Evolutionary conservation across 2,329 filamentous ascomycete species (phyloP).

Genomic region (Helminthosporium solani): DNA sequence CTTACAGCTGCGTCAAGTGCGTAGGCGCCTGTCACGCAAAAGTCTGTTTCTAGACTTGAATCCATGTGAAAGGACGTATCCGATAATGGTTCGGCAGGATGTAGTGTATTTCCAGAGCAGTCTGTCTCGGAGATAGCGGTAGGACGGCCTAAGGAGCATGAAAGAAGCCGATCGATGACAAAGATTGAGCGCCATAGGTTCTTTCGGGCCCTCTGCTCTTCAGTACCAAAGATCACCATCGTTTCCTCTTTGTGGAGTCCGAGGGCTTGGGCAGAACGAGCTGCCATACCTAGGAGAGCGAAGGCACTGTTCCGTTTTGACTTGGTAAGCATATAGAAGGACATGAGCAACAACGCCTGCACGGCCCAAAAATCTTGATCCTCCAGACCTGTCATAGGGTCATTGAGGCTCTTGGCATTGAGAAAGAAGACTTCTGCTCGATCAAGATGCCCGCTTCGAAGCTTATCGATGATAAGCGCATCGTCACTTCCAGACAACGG

Average conservation of each 20-base stretch:
- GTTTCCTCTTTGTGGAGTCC: constrained; percentile 64
- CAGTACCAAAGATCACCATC: constrained; percentile 53
- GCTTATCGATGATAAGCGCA: constrained; percentile 52
- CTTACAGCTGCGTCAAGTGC: constrained; percentile 59
- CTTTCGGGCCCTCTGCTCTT: constrained; percentile 52
- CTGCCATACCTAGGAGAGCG: constrained; percentile 61
- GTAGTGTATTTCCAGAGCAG: constrained; percentile 54
- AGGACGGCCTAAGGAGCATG: constrained; percentile 63
- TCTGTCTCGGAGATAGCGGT: constrained; percentile 63
- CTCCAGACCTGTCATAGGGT: constrained; percentile 55
- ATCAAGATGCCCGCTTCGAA: constrained; percentile 52
- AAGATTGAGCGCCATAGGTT: constrained; percentile 67
- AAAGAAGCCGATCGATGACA: constrained; percentile 63
- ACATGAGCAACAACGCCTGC: constrained; percentile 64
- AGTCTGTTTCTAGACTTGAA: constrained; percentile 15
- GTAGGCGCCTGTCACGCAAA: constrained; percentile 39
- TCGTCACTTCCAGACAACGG: constrained; percentile 54
- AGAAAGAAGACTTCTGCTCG: constrained; percentile 64
- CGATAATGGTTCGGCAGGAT: constrained; percentile 27
- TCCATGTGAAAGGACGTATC: constrained; percentile 20
- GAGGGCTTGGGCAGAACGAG: constrained; percentile 62
- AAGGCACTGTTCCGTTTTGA: constrained; percentile 65
- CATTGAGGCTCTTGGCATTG: constrained; percentile 57
- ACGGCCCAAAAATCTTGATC: constrained; percentile 66
- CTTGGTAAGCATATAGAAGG: constrained; percentile 62